phyloP scores from a whole-genome alignment of 257 asterid genomes.

The Primulina tabacum region DNA sequence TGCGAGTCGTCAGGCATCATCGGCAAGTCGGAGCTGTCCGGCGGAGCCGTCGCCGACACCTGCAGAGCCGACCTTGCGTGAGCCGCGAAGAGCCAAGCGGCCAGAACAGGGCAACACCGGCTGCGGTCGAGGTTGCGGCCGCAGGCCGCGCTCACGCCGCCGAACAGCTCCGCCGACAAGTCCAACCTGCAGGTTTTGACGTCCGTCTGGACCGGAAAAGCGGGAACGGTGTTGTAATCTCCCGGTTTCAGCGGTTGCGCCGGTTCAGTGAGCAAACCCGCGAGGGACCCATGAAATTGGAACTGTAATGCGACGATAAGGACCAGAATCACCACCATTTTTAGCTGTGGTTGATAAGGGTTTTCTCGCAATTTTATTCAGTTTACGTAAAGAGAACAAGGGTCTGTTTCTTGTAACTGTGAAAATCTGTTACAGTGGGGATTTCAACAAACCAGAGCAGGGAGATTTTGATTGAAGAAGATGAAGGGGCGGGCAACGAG shows the following conservation, averaged over 20 bases:
- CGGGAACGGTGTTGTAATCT: conserved; percentile 83
- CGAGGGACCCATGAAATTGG: conserved; percentile 25
- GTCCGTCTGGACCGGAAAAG: conserved; percentile 71
- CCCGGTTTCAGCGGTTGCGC: conserved; percentile 74
- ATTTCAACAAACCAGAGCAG: no score
- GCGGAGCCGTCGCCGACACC: conserved; percentile 40
- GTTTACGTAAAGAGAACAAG: no score
- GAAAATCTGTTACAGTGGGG: neutral
- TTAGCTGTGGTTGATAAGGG: conserved; percentile 7
- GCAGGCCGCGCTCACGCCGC: conserved; percentile 90
- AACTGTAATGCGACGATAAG: conserved; percentile 22
- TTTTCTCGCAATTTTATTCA: conserved; percentile 19
- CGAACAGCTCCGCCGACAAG: conserved; percentile 81
- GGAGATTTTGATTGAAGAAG: neutral
- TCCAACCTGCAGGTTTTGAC: conserved; percentile 67
- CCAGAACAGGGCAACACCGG: conserved; percentile 96
- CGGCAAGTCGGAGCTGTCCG: conserved; percentile 61
- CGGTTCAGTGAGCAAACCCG: conserved; percentile 57
- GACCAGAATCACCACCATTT: neutral
- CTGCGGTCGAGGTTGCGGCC: conserved; percentile 79
- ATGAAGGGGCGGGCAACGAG: neutral
- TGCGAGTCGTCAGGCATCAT: conserved; percentile 98
- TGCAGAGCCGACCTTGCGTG: conserved; percentile 87
- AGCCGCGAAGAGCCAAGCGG: conserved; percentile 97
- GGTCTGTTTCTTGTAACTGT: no score